Base-by-base conservation (phyloP, 768 basidiomycete species). In the Nidularia pulvinata region DNA sequence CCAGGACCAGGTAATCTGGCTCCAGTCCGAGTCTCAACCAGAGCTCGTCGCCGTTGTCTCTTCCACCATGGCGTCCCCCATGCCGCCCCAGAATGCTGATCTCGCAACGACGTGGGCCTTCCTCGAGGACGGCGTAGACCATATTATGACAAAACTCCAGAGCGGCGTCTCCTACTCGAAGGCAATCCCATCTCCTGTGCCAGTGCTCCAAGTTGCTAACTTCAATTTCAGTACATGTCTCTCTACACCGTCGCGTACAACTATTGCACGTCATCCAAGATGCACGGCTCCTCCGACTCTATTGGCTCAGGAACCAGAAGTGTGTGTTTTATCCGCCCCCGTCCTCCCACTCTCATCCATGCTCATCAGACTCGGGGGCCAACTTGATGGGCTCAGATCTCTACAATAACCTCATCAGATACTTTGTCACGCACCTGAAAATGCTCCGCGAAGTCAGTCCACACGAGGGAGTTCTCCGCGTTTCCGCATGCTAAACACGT, bases 321-420 rank as follows among this genome's bases (percentile, higher is more conserved):
- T 91, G 64, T 73, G 86, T 79, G 16, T 70, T 46, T 65, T 68
- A 14, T 77, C 76, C 66, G 73, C 47, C 10, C 44, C 34, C 6
- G 6, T 50, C 13, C 6, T 19, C 10, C 45, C 13, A 10, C 45
- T 39, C n/a, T 10, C 22, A 11, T 39, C 7, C 19, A 32, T 74
- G 67, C 72, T 60, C 33, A 60, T 63, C 52, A 57, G 32, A 16
- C 65, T 89, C 89, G 51, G 95, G 95, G 39, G 93, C 95, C 47
- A 95, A 95, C 74, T 67, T 98, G 70, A 96, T 96, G 91, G 96
- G 96, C 52, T 91, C 94, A 48, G 96, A 98, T 81, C 73, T 99
- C 55, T 99, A 99, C 70, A 93, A 94, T 68, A 89, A 95, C 69
- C 83, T 99, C 66, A 91, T 92, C 64, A 82, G 84, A 54, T 99